Percentiles rank a stretch among this genome's conserved stretches.
Evolutionary conservation across 1,139 yeast species (phyloP).

Genomic region (Taphrina flavorubra): DNA sequence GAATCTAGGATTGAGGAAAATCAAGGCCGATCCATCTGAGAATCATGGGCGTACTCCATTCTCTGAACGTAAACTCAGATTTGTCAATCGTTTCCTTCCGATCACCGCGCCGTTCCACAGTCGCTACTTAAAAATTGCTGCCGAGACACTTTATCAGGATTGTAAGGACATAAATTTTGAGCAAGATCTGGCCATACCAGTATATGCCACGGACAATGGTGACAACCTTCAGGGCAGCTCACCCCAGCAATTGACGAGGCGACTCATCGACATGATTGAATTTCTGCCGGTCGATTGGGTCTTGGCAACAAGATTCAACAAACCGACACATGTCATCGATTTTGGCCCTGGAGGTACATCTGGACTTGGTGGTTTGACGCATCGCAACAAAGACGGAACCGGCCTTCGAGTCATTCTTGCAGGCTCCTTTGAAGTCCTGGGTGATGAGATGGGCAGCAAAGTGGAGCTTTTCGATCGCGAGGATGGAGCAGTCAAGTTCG

Average conservation of each 20-base stretch:
- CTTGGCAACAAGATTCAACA: constrained; percentile 71
- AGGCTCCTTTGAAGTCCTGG: constrained; percentile 79
- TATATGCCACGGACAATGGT: constrained; percentile 88
- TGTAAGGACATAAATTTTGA: constrained; percentile 65
- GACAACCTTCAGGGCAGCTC: constrained; percentile 64
- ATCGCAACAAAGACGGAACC: constrained; percentile 97
- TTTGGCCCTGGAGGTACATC: constrained; percentile 99
- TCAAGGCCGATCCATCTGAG: constrained; percentile 91
- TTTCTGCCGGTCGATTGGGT: constrained; percentile 96
- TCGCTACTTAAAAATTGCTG: constrained; percentile 75
- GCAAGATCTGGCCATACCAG: constrained; percentile 74
- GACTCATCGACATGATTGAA: constrained; percentile 81
- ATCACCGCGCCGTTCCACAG: constrained; percentile 97
- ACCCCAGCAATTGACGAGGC: constrained; percentile 57
- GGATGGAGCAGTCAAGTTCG: constrained; percentile 70
- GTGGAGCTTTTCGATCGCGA: constrained; percentile 87
- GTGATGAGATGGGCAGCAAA: constrained; percentile 90
- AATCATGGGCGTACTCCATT: constrained; percentile 94
- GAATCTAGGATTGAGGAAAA: constrained; percentile 86
- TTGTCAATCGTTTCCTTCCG: constrained; percentile 92
- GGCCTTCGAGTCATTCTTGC: constrained; percentile 94
- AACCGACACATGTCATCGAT: constrained; percentile 84
- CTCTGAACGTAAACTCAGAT: constrained; percentile 89
- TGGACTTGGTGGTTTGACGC: constrained; percentile 94
- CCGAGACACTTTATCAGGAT: constrained; percentile 62